Conservation (phyloP, 192 early-diverging fungal species). For the Linnemannia zychae region DNA sequence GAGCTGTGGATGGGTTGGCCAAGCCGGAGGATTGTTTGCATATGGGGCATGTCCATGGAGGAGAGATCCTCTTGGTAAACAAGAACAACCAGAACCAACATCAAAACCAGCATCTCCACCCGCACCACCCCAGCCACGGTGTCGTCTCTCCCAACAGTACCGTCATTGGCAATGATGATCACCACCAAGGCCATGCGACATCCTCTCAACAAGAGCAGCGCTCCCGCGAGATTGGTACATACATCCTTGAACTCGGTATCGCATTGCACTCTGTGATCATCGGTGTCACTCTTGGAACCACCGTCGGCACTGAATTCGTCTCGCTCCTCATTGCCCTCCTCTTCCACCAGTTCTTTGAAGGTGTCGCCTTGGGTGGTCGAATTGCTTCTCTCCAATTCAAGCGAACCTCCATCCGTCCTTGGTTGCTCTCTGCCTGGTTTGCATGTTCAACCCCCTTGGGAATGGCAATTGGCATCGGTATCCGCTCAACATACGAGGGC, state of each 20-base stretch:
- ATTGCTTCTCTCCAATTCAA: constrained; percentile 66
- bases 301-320: constrained; percentile 66
- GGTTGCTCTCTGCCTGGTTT: constrained; percentile 72
- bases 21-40: constrained; percentile 27
- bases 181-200: neutral
- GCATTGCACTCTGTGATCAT: constrained; percentile 83
- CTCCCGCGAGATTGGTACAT: constrained; percentile 66
- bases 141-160: constrained; percentile 3
- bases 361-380: constrained; percentile 82
- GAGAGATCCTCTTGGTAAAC: constrained; percentile 42
- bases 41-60: constrained; percentile 43
- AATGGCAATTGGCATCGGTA: constrained; percentile 80
- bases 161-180: constrained; percentile 5
- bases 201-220: constrained; percentile 41
- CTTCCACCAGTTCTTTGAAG: constrained; percentile 82
- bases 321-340: constrained; percentile 67
- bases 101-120: constrained; percentile 17
- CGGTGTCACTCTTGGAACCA: constrained; percentile 76
- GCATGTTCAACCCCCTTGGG: constrained; percentile 89
- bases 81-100: constrained; percentile 23
- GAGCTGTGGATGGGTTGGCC: neutral
- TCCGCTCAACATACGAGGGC: constrained; percentile 72
- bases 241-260: constrained; percentile 84
- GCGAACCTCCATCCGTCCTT: constrained; percentile 56
- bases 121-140: neutral